Evolutionary conservation across 2,329 filamentous ascomycete genomes (phyloP), one percentile per base, ranked within the genome.

Genomic region (Colletotrichum lentis): DNA sequence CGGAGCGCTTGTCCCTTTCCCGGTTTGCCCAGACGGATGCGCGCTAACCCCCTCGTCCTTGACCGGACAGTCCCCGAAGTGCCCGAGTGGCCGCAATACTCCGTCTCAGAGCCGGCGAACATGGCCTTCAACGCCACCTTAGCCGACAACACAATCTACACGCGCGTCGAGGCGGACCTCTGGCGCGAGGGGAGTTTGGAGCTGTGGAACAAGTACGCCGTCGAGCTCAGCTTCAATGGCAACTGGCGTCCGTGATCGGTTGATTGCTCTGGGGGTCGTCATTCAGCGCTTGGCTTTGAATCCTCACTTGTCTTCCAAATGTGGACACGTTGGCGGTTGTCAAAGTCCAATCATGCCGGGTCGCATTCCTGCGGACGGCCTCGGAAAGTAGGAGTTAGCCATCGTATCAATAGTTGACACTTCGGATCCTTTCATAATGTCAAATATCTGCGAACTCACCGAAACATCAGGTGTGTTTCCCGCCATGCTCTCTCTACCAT

Each of bases 121-220:
- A 68, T 73, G 62, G 62, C 70, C 4, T 64, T 70, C 54, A 72
- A 70, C 60, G 67, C 69, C 35, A 71, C 70, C 7, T 60, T 52
- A 46, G 53, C 58, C 22, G 68, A 70, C 22, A 62, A 71, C 58
- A 52, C 58, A 31, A 62, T 72, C 60, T 71, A 72, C 22, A 66
- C 67, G 20, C 65, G 62, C 22, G 43, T 71, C 47, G 70, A 72
- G 47, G n/a, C 52, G 11, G 66, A 71, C 37, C 71, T 62, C 27
- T 72, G 56, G 59, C 66, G 61, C 20, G 35, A 66, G 53, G 64
- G 69, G 63, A 52, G 44, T 24, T 50, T 67, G 55, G 64, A 46
- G 5, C 27, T 71, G 57, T 62, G 57, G 52, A 11, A n/a, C 14
- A 39, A 53, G 46, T 27, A 59, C 39, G 59, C 59, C 6, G 43